Conservation (phyloP, 805 yeast species). For the Wickerhamomyces tratensis region DNA sequence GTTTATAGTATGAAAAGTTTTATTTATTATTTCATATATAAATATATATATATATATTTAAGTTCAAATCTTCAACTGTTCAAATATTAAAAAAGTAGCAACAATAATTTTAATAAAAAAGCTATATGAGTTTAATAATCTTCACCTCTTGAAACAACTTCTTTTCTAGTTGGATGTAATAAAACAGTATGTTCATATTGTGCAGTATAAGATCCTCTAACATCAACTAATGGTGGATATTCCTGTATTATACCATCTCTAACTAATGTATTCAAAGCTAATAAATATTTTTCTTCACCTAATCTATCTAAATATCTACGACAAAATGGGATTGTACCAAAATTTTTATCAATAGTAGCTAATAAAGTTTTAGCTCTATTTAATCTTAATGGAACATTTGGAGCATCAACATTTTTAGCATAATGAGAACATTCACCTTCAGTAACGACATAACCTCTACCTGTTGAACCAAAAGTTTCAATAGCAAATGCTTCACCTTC, state of each 20-base stretch:
- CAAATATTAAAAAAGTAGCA: no score
- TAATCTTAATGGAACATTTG: slow-evolving; percentile 43
- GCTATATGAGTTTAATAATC: slow-evolving; percentile 46
- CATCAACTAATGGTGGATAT: slow-evolving; percentile 87
- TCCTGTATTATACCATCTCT: slow-evolving; percentile 84
- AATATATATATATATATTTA: no score
- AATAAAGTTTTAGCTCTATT: slow-evolving; percentile 64
- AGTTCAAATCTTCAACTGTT: no score
- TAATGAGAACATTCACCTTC: slow-evolving; percentile 96
- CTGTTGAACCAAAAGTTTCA: slow-evolving; percentile 97
- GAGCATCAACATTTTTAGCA: slow-evolving; percentile 45
- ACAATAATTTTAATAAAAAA: no score
- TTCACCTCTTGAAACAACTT: slow-evolving; percentile 90
- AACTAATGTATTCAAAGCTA: slow-evolving; percentile 80
- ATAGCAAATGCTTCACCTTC: slow-evolving; percentile 98
- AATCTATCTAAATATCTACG: slow-evolving; percentile 85
- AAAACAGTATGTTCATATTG: slow-evolving; percentile 93
- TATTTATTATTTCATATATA: no score
- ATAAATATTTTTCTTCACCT: slow-evolving; percentile 85
- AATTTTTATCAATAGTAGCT: slow-evolving; percentile 62
- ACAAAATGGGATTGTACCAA: slow-evolving; percentile 96
- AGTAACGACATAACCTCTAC: slow-evolving; percentile 77
- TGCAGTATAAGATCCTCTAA: slow-evolving; percentile 83
- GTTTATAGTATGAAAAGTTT: no score
- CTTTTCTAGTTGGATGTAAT: slow-evolving; percentile 85